Evolutionary conservation across 2,329 filamentous ascomycete species (phyloP).

Genomic region (Ilyonectria destructans): DNA sequence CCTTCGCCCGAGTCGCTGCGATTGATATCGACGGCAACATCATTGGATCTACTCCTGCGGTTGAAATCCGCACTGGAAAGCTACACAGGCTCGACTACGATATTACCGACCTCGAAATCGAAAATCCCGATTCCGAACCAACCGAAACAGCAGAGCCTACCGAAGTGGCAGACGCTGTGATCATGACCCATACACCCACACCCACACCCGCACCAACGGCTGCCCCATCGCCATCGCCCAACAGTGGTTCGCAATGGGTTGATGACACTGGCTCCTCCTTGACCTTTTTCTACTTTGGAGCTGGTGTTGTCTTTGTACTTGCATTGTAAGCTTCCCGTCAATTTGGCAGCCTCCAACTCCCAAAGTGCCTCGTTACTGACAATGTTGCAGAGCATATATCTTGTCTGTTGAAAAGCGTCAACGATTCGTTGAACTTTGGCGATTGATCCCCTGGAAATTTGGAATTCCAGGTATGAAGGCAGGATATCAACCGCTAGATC

Average conservation of each 20-base stretch:
- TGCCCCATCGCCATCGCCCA: neutral
- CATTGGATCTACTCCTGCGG: constrained; percentile 13
- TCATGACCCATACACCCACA: neutral
- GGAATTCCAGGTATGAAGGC: neutral
- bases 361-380: neutral
- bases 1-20: constrained; percentile 10
- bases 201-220: neutral
- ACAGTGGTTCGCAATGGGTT: neutral
- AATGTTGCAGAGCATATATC: neutral
- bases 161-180: neutral
- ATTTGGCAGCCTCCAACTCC: neutral
- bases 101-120: neutral
- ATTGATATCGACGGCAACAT: constrained; percentile 8
- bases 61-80: neutral
- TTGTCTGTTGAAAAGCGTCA: neutral
- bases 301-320: neutral
- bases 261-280: neutral
- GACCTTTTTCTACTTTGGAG: neutral
- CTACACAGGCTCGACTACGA: constrained; percentile 9
- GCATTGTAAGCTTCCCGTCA: neutral
- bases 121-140: neutral
- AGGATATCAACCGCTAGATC: neutral
- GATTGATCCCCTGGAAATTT: neutral
- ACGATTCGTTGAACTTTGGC: neutral
- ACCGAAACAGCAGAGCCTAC: neutral